Conservation (phyloP, 257 asterid species). For the Sherardia arvensis region DNA sequence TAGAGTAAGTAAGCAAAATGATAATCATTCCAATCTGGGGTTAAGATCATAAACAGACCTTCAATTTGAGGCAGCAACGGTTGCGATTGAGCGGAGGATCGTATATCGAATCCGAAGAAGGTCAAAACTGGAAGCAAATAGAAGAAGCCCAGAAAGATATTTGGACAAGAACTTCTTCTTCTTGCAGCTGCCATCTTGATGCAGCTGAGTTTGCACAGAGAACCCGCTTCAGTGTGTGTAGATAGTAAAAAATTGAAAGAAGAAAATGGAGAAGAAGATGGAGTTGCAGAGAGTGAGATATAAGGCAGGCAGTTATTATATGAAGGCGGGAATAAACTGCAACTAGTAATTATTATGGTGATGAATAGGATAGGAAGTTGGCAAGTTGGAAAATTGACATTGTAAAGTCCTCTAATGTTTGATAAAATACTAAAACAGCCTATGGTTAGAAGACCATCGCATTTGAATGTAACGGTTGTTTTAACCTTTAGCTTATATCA, state of each 20-base stretch:
- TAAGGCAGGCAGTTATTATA: no score
- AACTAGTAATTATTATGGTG: background rate
- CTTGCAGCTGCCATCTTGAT: constrained; percentile 1
- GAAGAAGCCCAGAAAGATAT: background rate
- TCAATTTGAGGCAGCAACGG: background rate
- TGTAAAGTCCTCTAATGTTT: background rate
- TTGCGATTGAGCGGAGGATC: constrained; percentile 3
- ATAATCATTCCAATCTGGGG: background rate
- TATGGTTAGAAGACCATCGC: no score
- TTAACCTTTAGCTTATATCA: background rate
- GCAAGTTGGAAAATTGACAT: no score
- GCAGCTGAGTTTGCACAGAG: background rate
- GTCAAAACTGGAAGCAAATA: background rate
- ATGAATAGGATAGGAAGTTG: background rate
- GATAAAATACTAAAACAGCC: no score
- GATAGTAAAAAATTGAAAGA: no score
- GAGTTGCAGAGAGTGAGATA: background rate
- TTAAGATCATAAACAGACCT: background rate
- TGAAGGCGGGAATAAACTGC: background rate
- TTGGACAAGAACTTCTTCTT: background rate
- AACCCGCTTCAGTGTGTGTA: background rate
- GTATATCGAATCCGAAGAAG: background rate
- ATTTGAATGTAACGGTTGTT: background rate
- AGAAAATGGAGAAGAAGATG: no score
- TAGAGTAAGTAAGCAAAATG: background rate